Evolutionary conservation across 225 moss, liverwort and hornwort species (phyloP).

Genomic region (Sphagnum contortum): DNA sequence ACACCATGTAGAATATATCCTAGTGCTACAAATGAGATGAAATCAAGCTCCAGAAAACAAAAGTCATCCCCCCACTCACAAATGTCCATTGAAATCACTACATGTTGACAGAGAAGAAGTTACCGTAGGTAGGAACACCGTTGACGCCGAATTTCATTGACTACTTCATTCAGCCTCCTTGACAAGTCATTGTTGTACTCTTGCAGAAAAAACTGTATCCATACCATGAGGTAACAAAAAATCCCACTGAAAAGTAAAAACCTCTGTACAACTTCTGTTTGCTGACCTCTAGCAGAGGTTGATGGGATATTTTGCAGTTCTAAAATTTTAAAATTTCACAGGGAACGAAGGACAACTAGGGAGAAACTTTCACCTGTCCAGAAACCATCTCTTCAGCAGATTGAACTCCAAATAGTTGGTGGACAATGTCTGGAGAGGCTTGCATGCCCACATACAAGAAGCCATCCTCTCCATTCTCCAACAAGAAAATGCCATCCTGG

Average conservation of each 20-base stretch:
- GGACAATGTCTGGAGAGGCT: conserved; percentile 57
- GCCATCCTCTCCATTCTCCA: conserved; percentile 96
- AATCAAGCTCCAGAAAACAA: no score
- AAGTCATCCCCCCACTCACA: no score
- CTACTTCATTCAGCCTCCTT: conserved; percentile 72
- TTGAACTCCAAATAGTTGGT: conserved; percentile 71
- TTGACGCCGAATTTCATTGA: conserved; percentile 90
- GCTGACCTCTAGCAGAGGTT: no score
- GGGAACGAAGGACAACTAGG: no score
- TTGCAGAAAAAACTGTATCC: conserved; percentile 61
- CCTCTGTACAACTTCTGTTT: no score
- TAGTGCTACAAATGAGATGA: no score
- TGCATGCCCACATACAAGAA: conserved; percentile 73
- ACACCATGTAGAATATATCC: no score
- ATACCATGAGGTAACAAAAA: no score
- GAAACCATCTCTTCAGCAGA: conserved; percentile 74
- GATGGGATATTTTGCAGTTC: no score
- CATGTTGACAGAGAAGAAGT: neutral
- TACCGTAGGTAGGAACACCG: conserved; percentile 90
- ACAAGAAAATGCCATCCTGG: conserved; percentile 82
- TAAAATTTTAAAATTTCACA: no score
- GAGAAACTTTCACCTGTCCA: conserved; percentile 48
- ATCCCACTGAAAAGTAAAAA: no score
- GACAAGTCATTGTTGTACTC: conserved; percentile 76
- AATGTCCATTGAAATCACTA: no score